Conservation (phyloP, 2,329 filamentous ascomycete genomes). For the Ascochyta clinopodiicola region DNA sequence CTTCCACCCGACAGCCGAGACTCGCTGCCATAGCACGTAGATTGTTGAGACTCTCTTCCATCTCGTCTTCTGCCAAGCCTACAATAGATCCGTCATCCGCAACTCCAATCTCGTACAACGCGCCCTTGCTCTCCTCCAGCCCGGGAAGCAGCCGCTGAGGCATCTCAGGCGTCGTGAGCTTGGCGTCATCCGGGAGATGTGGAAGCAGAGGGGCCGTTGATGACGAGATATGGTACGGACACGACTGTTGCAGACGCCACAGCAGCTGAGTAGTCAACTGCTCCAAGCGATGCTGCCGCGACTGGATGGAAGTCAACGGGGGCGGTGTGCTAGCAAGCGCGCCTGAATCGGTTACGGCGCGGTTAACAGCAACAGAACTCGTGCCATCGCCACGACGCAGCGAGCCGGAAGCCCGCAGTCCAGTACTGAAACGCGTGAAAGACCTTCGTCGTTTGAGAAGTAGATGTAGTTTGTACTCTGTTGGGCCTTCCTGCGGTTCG, state of each 20-base stretch:
- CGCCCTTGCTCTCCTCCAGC: constrained; percentile 89
- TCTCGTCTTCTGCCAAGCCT: constrained; percentile 85
- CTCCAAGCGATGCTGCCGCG: constrained; percentile 82
- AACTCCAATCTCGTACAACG: constrained; percentile 95
- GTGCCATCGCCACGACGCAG: constrained; percentile 52
- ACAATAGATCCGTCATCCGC: constrained; percentile 92
- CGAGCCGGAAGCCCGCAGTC: constrained; percentile 59
- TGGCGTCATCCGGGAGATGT: constrained; percentile 71
- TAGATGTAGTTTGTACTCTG: constrained; percentile 95
- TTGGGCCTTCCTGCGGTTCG: constrained; percentile 92
- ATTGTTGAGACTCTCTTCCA: constrained; percentile 88
- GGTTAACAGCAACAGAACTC: constrained; percentile 32
- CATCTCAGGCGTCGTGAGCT: constrained; percentile 63
- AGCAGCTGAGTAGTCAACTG: constrained; percentile 93
- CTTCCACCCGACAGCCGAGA: constrained; percentile 82
- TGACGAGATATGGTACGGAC: constrained; percentile 83
- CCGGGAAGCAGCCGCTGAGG: constrained; percentile 69
- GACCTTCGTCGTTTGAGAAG: constrained; percentile 78
- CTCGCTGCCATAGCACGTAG: constrained; percentile 90
- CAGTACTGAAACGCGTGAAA: constrained; percentile 75
- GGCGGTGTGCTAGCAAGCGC: constrained; percentile 44
- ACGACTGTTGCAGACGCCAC: constrained; percentile 95
- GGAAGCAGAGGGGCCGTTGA: constrained; percentile 78
- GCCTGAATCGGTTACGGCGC: constrained; percentile 41
- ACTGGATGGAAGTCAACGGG: constrained; percentile 65